Conservation (phyloP, 139 green algal genomes). For the Chlorella sp. region DNA sequence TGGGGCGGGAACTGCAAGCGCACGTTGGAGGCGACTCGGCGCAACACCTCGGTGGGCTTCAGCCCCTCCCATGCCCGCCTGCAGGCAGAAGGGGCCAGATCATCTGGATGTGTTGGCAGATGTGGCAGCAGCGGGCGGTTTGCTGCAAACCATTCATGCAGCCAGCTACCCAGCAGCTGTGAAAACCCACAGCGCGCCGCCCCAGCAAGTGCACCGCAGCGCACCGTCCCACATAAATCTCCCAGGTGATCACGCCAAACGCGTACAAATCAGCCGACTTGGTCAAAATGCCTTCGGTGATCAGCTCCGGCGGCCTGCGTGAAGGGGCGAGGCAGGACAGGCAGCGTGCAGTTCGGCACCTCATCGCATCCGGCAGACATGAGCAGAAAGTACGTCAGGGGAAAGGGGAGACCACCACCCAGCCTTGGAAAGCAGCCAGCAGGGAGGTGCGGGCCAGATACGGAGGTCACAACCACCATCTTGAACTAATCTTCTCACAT, state of each 20-base stretch:
- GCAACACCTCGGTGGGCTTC: slow-evolving; percentile 51
- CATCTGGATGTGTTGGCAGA: no score
- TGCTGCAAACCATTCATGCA: no score
- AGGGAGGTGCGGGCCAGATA: no score
- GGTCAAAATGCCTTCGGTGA: slow-evolving; percentile 47
- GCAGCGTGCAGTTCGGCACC: no score
- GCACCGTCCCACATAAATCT: slow-evolving; percentile 46
- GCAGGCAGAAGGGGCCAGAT: neutral
- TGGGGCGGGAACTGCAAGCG: slow-evolving; percentile 51
- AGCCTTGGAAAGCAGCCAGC: no score
- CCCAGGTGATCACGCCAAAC: slow-evolving; percentile 59
- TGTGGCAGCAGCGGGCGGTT: neutral
- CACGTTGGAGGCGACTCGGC: slow-evolving; percentile 49
- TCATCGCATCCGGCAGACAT: neutral
- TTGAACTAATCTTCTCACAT: slow-evolving; percentile 17
- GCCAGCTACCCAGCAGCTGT: no score
- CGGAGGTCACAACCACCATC: no score
- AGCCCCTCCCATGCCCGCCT: slow-evolving; percentile 56
- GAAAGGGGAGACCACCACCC: neutral
- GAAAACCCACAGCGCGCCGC: neutral
- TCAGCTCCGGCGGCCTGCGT: slow-evolving; percentile 50
- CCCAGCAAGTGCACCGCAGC: neutral
- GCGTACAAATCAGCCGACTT: slow-evolving; percentile 58
- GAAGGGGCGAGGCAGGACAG: no score
- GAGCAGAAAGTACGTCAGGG: neutral